These are phyloP conservation scores for Babesia gibsoni DNA, from an alignment of 169 alveolate genomes.

Conservation along the genomic window DNA sequence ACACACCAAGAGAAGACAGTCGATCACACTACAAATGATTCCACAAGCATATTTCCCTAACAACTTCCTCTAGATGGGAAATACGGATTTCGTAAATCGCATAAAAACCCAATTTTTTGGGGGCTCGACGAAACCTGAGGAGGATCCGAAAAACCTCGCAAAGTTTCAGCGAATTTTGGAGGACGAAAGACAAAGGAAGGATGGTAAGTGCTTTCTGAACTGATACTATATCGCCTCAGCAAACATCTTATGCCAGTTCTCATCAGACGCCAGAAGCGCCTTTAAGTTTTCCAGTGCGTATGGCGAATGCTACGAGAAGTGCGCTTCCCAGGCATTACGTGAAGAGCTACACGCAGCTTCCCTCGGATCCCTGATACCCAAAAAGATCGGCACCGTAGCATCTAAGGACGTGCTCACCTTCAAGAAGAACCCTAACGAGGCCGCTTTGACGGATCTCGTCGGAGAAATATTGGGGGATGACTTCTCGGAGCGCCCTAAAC, in stretches of 20 bases:
- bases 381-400: slow-evolving; percentile 22
- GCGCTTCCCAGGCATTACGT: slow-evolving; percentile 57
- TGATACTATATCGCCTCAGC: neutral
- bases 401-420: slow-evolving; percentile 55
- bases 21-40: neutral
- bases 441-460: slow-evolving; percentile 51
- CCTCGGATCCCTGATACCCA: slow-evolving; percentile 48
- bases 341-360: slow-evolving; percentile 35
- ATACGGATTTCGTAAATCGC: slow-evolving; percentile 13
- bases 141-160: slow-evolving; percentile 45
- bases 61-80: slow-evolving; percentile 23
- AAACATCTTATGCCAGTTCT: neutral
- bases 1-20: neutral
- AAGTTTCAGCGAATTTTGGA: slow-evolving; percentile 53
- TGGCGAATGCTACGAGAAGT: slow-evolving; percentile 60
- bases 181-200: slow-evolving; percentile 43
- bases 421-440: slow-evolving; percentile 45
- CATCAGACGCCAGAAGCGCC: slow-evolving; percentile 38
- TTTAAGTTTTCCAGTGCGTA: slow-evolving; percentile 42
- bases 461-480: slow-evolving; percentile 53
- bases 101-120: slow-evolving; percentile 23
- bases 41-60: neutral
- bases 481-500: slow-evolving; percentile 56
- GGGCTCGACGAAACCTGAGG: slow-evolving; percentile 16
- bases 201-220: slow-evolving; percentile 9